A percentile compares a stretch with the other conserved stretches of the same genome.
phyloP scores from a whole-genome alignment of 2,329 filamentous ascomycete genomes.

The Leptographium radiaticola region DNA sequence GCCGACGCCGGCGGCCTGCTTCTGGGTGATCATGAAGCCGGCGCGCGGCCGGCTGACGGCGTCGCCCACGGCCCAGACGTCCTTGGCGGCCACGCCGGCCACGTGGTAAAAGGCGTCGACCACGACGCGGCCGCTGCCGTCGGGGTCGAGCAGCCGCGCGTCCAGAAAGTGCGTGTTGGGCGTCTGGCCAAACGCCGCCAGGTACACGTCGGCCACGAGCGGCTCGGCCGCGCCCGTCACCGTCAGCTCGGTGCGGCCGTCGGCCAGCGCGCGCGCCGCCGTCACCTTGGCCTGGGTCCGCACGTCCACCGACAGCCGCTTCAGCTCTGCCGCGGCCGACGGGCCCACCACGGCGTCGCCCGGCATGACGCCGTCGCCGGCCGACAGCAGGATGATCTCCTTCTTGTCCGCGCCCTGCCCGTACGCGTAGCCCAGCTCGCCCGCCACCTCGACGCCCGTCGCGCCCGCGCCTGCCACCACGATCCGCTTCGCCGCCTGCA shows the following conservation, averaged over 20 bases:
- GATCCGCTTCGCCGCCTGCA: slow-evolving; percentile 34
- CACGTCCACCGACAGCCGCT: slow-evolving; percentile 38
- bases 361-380: slow-evolving; percentile 26
- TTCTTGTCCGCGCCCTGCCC: slow-evolving; percentile 15
- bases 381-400: slow-evolving; percentile 36
- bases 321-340: slow-evolving; percentile 34
- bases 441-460: slow-evolving; percentile 42
- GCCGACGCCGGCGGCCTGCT: slow-evolving; percentile 39
- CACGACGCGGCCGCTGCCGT: slow-evolving; percentile 28
- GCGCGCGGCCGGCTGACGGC: slow-evolving; percentile 34
- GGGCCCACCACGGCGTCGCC: slow-evolving; percentile 29
- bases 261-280: slow-evolving; percentile 17
- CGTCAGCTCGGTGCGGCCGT: slow-evolving; percentile 34
- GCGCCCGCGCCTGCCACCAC: slow-evolving; percentile 43
- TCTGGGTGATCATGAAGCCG: slow-evolving; percentile 30
- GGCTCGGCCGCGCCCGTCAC: slow-evolving; percentile 31
- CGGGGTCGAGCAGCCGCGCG: slow-evolving; percentile 26
- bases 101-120: slow-evolving; percentile 40
- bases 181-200: slow-evolving; percentile 40
- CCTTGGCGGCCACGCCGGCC: slow-evolving; percentile 22
- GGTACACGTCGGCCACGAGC: slow-evolving; percentile 33
- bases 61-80: slow-evolving; percentile 41
- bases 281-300: slow-evolving; percentile 27
- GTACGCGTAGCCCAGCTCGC: slow-evolving; percentile 40
- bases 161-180: slow-evolving; percentile 44